Base-by-base conservation (phyloP, 495 filamentous ascomycete genomes). In the Aspergillus affinis region DNA sequence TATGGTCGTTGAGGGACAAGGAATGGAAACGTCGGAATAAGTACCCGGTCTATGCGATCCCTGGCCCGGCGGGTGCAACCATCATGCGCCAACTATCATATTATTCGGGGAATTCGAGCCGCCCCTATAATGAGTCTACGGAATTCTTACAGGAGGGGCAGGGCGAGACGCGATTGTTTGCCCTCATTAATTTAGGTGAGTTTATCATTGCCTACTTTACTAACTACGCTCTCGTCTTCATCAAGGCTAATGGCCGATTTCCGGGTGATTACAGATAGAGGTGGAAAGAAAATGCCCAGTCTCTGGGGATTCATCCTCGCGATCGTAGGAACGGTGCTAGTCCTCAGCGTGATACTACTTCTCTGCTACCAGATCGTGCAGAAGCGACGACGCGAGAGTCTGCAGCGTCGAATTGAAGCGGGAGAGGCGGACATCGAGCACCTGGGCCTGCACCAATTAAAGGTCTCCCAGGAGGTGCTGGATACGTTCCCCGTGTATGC, bases 271-370 rank as follows among this genome's bases (percentile, higher is more conserved):
- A 18, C 51, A 49, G 44, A 71, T 49, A 65, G 71, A 18, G 60
- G 57, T n/a, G 44, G 53, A 23, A 54, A 62, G 19, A 65, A 58
- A 50, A 51, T 90, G 10, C 88, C 88, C 1, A 86, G 82, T 29
- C 78, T 96, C 1, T 98, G 93, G 93, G 82, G 89, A 1, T 93
- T 96, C 63, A 75, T 93, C 47, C 77, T 96, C 26, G 86, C 92
- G 52, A 88, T 96, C 46, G 64, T 92, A n/a, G 91, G 80, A 7
- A 84, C 91, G 0, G 79, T 97, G 12, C 61, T 93, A 0, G 67
- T 81, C 29, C 75, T 94, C 48, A 81, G 91, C 27, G 78, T 81
- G 6, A 55, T 81, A 1, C 89, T 87, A 4, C 90, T 88, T 0
- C 57, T 88, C 15, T 68, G 83, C 29, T 94, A 96, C 86, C 90